A percentile compares a stretch with the other conserved stretches of the same genome.
Conservation (phyloP, 139 green algal genomes). For the Haematococcus sp. region DNA sequence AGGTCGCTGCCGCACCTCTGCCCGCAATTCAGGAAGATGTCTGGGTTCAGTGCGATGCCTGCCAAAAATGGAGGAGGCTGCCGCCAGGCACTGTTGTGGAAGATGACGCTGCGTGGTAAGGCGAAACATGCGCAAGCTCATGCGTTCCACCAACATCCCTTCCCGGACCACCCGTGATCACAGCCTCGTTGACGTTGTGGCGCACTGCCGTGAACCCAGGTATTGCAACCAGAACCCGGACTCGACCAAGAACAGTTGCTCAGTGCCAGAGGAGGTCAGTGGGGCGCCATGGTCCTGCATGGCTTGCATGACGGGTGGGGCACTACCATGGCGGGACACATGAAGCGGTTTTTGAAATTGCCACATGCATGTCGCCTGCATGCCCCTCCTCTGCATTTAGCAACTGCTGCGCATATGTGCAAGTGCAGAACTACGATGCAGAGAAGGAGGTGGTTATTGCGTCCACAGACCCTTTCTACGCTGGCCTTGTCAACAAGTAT, state of each 20-base stretch:
- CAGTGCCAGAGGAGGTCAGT: slow-evolving; percentile 21
- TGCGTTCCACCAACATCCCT: neutral
- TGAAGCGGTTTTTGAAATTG: neutral
- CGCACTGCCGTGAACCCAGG: slow-evolving; percentile 2
- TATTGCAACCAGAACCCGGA: slow-evolving; percentile 27
- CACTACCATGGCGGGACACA: neutral
- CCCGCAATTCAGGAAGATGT: slow-evolving; percentile 26
- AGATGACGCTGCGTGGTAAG: slow-evolving; percentile 23
- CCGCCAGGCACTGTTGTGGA: slow-evolving; percentile 30
- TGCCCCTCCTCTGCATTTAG: neutral
- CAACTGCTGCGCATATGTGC: neutral
- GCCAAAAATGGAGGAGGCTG: slow-evolving; percentile 38
- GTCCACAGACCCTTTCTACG: slow-evolving; percentile 8
- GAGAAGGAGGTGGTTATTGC: slow-evolving; percentile 4
- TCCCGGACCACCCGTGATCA: slow-evolving; percentile 12
- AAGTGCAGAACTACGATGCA: slow-evolving; percentile 1
- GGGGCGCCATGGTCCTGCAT: neutral
- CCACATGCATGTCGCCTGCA: neutral
- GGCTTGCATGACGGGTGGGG: neutral
- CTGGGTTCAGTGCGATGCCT: slow-evolving; percentile 33
- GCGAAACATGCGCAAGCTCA: neutral
- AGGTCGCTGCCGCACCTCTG: too few species aligned
- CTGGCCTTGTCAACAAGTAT: neutral
- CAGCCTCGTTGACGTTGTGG: neutral
- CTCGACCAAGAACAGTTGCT: slow-evolving; percentile 17